Percentiles rank a stretch among this genome's conserved stretches.
These are phyloP conservation scores for Lepidopterella palustris DNA, from an alignment of 495 filamentous ascomycete genomes.

Conservation along the genomic window DNA sequence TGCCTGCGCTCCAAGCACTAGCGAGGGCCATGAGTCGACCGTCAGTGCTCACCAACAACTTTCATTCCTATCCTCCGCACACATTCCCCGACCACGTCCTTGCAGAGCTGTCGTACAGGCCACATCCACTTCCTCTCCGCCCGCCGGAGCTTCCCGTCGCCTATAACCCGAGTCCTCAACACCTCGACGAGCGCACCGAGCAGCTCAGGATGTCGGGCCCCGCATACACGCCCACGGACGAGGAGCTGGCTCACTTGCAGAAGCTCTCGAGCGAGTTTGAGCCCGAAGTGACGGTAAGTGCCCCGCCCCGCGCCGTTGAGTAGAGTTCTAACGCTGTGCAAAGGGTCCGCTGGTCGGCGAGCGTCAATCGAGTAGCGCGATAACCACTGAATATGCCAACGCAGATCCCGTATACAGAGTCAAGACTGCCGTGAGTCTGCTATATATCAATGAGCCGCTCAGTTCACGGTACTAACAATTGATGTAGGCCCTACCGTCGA, in stretches of 20 bases:
- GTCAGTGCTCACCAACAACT: constrained; percentile 11
- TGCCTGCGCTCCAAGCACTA: not conserved
- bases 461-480: not conserved
- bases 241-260: constrained; percentile 41
- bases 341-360: constrained; percentile 80
- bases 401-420: constrained; percentile 77
- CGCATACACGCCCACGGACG: constrained; percentile 29
- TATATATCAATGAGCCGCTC: not conserved
- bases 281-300: constrained; percentile 37
- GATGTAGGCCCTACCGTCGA: constrained; percentile 65
- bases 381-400: constrained; percentile 83
- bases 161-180: constrained; percentile 4
- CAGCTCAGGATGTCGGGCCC: constrained; percentile 24
- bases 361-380: constrained; percentile 66
- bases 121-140: constrained; percentile 7
- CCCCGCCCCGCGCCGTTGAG: not conserved
- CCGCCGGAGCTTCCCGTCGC: constrained; percentile 23
- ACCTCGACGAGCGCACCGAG: constrained; percentile 21
- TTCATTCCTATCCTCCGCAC: constrained; percentile 1
- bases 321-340: constrained; percentile 1
- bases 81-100: not conserved
- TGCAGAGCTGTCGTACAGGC: not conserved
- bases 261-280: constrained; percentile 41
- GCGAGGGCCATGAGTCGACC: constrained; percentile 22
- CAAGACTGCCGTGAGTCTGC: constrained; percentile 69